Base-by-base conservation (phyloP, 768 basidiomycete species). In the Leccinum pellstonianum region DNA sequence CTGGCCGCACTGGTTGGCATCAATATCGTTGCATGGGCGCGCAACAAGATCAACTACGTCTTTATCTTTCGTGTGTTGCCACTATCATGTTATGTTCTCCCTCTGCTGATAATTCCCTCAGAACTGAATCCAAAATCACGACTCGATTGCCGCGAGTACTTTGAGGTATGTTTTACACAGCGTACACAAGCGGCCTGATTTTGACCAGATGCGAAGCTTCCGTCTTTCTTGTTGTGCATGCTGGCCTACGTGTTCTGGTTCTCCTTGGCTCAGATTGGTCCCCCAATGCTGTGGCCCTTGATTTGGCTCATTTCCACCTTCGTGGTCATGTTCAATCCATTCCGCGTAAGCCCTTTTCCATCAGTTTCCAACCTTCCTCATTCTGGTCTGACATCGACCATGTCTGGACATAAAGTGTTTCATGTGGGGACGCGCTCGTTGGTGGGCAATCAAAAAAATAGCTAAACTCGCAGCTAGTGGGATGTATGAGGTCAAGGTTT, bases 181-280 rank as follows among this genome's bases (percentile, higher is more conserved):
- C 23, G 43, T 50, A 23, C 33, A 49, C 12, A 50, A 38, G 17
- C 7, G 29, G 43, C 29, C 2, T 50, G n/a, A n/a, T 29, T 38
- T 31, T 64, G 52, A 70, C 25, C 6, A n/a, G 27, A 25, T 47
- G 10, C 3, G n/a, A 52, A 94, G 91, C 82, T 91, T 10, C 94
- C 95, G 1, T 80, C 87, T 21, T 77, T 94, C 52, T 73, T 96
- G 19, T 79, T 94, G 35, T 78, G 84, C 23, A 80, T 85, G 1
- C 81, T 98, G 5, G 85, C 82, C 55, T 90, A 88, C 61, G 85
- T 88, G 33, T 94, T 94, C 70, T 95, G 87, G 86, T 78, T 97
- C 47, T 91, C 95, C 0, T 91, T 95, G 69, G 69, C 81, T 48
- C 80, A 79, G 37, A 76, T 92, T 21, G 90, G 88, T 14, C 76